Conservation (phyloP, 1,139 yeast species). For the Blastobotrys petasosporus region DNA sequence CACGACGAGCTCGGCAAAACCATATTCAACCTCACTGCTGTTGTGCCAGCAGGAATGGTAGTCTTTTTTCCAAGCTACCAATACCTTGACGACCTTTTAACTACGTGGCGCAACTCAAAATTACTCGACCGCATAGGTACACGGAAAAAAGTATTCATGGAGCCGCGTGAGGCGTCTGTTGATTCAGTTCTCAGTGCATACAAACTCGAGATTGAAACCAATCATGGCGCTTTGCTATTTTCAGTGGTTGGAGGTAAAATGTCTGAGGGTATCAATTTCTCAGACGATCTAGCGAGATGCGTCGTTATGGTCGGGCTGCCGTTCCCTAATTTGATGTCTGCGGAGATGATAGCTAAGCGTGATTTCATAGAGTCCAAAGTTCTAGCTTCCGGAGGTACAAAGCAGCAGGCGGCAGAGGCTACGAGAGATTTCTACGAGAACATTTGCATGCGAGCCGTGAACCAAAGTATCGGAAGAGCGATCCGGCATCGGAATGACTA, state of each 20-base stretch:
- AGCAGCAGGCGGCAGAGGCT: constrained; percentile 40
- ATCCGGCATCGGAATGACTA: constrained; percentile 81
- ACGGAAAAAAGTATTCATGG: constrained; percentile 44
- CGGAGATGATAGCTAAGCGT: constrained; percentile 72
- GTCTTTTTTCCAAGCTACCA: constrained; percentile 82
- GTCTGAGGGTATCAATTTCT: constrained; percentile 91
- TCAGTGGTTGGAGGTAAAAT: constrained; percentile 92
- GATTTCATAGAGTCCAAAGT: constrained; percentile 51
- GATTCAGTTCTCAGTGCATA: constrained; percentile 49
- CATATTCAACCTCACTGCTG: constrained; percentile 39
- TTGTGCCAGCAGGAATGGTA: constrained; percentile 70
- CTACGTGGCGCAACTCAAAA: constrained; percentile 45
- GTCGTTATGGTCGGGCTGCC: constrained; percentile 89
- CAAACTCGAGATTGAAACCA: constrained; percentile 30
- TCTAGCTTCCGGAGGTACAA: constrained; percentile 39
- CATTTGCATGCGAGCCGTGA: constrained; percentile 85
- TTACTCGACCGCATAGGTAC: constrained; percentile 25
- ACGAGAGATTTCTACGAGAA: constrained; percentile 70
- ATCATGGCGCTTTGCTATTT: constrained; percentile 58
- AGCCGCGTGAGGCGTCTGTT: constrained; percentile 45
- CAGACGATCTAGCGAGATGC: constrained; percentile 79
- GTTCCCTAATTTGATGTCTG: constrained; percentile 78
- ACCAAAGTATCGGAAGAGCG: constrained; percentile 91
- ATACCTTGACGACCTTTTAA: constrained; percentile 49
- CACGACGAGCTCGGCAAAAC: constrained; percentile 50